Conservation (phyloP, 768 basidiomycete genomes). For the Boletus barrowsii region DNA sequence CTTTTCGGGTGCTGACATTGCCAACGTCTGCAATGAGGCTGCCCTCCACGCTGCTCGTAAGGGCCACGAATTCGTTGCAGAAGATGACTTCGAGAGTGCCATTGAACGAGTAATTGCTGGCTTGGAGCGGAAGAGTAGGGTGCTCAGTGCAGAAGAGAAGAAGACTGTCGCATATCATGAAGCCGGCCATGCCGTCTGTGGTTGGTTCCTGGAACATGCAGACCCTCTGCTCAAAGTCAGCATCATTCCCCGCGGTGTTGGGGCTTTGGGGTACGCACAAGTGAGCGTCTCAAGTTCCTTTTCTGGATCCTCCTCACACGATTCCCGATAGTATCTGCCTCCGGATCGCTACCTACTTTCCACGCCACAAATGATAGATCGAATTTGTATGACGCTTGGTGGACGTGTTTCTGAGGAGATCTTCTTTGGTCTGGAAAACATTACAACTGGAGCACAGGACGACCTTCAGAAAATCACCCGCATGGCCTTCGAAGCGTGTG, state of each 20-base stretch:
- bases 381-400: constrained; percentile 98
- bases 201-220: constrained; percentile 98
- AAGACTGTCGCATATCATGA: constrained; percentile 98
- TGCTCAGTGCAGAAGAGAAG: constrained; percentile 94
- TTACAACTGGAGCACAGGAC: constrained; percentile 98
- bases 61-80: constrained; percentile 71
- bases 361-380: constrained; percentile 89
- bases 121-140: constrained; percentile 91
- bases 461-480: constrained; percentile 97
- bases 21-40: constrained; percentile 98
- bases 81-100: constrained; percentile 91
- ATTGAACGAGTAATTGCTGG: constrained; percentile 99
- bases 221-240: constrained; percentile 96
- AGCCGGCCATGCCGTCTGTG: constrained; percentile 97
- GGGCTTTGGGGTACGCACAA: constrained; percentile 95
- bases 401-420: constrained; percentile 98
- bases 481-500: constrained; percentile 95
- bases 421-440: constrained; percentile 87
- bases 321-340: constrained; percentile 70
- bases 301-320: constrained; percentile 7
- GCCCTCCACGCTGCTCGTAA: constrained; percentile 92
- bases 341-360: constrained; percentile 95
- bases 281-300: constrained; percentile 37
- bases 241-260: constrained; percentile 95
- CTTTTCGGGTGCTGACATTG: constrained; percentile 98